Evolutionary conservation across 169 alveolate species (phyloP), one percentile per base, ranked within the genome.

Genomic region (Plasmodium inui): DNA sequence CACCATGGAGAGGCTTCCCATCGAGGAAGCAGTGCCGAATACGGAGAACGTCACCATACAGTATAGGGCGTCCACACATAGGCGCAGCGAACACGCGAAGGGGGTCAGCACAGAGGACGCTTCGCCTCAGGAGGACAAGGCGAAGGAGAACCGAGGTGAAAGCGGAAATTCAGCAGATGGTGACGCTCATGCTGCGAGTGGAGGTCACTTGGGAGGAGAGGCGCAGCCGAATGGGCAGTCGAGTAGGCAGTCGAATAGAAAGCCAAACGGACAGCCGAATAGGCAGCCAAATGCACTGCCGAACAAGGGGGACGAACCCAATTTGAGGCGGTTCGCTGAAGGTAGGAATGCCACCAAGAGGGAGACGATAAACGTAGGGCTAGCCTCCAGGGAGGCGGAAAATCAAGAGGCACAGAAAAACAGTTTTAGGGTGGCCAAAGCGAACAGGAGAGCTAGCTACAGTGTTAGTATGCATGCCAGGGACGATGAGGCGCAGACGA

Each of bases 361-460:
- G 37, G 6, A 22, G 6, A 67, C 91, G 30, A 61, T 83, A 7
- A 83, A 67, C 28, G 19, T 83, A 19, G 71, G 39, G 19, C 82
- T 30, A 2, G 7, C 26, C 44, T 14, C 71, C 44, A 67, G 28
- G 50, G 14, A 53, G 39, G 71, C 9, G 19, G 8, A 61, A 17
- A 61, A 82, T 1, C n/a, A 4, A 12, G 19, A 61, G 46, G 9
- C 7, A 61, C 70, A 61, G 3, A 5, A 55, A 14, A 44, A 70
- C 30, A 46, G 74, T n/a, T 70, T 32, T 7, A 67, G 37, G 46
- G 53, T 53, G 17, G 32, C 32, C 22, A 44, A 41, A 2, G 73
- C 34, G 44, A 86, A 78, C 41, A 30, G 85, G 10, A 50, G 93
- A 28, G 93, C 93, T 17, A 86, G 93, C 26, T 76, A 86, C 78